Percentiles rank a stretch among this genome's conserved stretches.
Evolutionary conservation across 371 early-diverging fungal species (phyloP).

Genomic region (Ordospora colligata): DNA sequence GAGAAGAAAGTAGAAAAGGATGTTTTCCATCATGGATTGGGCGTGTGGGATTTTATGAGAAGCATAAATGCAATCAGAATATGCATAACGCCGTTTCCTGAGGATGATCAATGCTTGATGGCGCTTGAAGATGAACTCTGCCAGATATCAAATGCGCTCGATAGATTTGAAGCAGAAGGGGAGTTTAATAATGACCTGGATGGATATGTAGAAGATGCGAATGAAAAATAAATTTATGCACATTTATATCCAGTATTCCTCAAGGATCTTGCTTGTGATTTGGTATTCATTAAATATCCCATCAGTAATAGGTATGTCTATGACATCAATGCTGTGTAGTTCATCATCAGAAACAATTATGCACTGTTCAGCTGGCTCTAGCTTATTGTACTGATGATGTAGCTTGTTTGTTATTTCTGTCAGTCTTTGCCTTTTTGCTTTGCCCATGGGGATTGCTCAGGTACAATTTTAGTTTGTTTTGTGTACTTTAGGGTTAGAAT

Average conservation of each 20-base stretch:
- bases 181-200: too few relatives aligned
- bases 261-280: neutral
- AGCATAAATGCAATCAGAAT: neutral
- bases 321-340: neutral
- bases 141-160: neutral
- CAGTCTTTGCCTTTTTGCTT: neutral
- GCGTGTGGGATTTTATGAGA: neutral
- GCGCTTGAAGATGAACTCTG: neutral
- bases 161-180: neutral
- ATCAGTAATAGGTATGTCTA: neutral
- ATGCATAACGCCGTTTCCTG: constrained; percentile 7
- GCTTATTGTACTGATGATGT: neutral
- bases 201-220: too few relatives aligned
- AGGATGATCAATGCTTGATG: neutral
- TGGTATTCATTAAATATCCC: neutral
- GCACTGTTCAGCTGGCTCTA: neutral
- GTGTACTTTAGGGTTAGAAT: neutral
- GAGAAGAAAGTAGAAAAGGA: neutral
- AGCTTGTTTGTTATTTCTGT: neutral
- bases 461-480: neutral
- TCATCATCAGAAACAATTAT: neutral
- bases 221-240: too few relatives aligned
- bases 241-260: too few relatives aligned
- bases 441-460: neutral
- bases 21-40: neutral